Conservation (phyloP, 2,329 filamentous ascomycete genomes). For the Penicillium sp. region DNA sequence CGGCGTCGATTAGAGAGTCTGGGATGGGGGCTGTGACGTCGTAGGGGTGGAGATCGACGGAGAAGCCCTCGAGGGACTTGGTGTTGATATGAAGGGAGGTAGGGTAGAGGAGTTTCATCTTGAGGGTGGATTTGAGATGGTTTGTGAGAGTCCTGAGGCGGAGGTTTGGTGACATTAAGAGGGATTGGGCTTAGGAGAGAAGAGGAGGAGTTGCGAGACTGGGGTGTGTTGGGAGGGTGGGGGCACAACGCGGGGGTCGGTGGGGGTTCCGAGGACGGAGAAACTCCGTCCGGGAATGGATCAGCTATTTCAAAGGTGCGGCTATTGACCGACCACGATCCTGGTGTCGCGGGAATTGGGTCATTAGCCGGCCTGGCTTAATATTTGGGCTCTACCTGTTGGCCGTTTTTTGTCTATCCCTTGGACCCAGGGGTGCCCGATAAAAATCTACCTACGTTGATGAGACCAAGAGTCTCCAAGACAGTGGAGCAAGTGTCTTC, state of each 20-base stretch:
- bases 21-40: constrained; percentile 57
- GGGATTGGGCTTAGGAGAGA: background rate
- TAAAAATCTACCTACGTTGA: too few species aligned
- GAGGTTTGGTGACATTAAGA: constrained; percentile 5
- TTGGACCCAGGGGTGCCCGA: too few species aligned
- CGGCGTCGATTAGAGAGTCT: constrained; percentile 56
- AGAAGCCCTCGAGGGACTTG: constrained; percentile 56
- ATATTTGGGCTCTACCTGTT: too few species aligned
- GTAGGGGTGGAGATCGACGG: constrained; percentile 56
- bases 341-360: too few species aligned
- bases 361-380: too few species aligned
- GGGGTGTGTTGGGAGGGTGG: background rate
- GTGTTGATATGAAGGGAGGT: constrained; percentile 59
- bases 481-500: too few species aligned
- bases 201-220: background rate
- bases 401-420: too few species aligned
- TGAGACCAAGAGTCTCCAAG: too few species aligned
- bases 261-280: constrained; percentile 8
- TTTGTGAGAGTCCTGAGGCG: background rate
- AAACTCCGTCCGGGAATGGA: background rate
- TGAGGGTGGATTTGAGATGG: background rate
- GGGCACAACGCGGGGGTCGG: constrained; percentile 4
- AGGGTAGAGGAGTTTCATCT: constrained; percentile 62
- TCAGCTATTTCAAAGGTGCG: too few species aligned
- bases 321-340: too few species aligned